A percentile compares a stretch with the other conserved stretches of the same genome.
phyloP scores from a whole-genome alignment of 2,329 filamentous ascomycete genomes.

The Iodosphaeria phyllophila region DNA sequence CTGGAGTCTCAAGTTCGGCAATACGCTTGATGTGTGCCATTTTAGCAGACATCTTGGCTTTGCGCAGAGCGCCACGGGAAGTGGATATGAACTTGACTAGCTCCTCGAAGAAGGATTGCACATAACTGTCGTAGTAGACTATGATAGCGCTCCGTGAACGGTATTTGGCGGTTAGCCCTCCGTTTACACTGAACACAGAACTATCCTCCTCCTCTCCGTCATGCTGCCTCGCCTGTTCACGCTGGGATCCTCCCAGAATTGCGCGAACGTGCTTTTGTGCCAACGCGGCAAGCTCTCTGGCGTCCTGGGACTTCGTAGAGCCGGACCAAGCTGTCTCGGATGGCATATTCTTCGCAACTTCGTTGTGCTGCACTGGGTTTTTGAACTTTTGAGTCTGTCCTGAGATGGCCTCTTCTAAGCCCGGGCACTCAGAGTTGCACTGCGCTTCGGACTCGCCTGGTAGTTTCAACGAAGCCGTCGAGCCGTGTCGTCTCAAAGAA shows the following conservation, averaged over 20 bases:
- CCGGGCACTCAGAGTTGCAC: conserved; percentile 5
- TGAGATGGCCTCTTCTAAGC: no score
- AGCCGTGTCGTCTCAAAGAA: conserved; percentile 30
- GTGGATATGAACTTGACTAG: conserved; percentile 67
- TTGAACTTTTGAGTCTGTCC: no score
- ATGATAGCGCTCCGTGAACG: conserved; percentile 60
- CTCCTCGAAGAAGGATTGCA: conserved; percentile 67
- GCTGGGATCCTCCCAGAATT: conserved; percentile 28
- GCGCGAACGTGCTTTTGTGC: conserved; percentile 27
- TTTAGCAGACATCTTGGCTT: conserved; percentile 69
- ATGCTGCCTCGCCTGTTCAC: no score
- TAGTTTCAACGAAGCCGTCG: conserved; percentile 32
- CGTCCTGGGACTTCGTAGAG: conserved; percentile 16
- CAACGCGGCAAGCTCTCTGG: conserved; percentile 23
- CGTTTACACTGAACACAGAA: conserved; percentile 32
- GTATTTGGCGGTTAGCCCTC: conserved; percentile 33
- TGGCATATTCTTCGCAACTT: conserved; percentile 6
- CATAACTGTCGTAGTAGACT: conserved; percentile 81
- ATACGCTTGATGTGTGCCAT: conserved; percentile 45
- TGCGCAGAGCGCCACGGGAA: conserved; percentile 68
- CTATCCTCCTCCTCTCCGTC: no score
- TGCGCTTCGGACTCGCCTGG: conserved; percentile 21
- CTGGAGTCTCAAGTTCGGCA: conserved; percentile 38
- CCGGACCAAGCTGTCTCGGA: conserved; percentile 16
- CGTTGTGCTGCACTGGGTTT: no score